phyloP scores from a whole-genome alignment of 2,329 filamentous ascomycete species.

The Phaeophleospora eucalypticola region DNA sequence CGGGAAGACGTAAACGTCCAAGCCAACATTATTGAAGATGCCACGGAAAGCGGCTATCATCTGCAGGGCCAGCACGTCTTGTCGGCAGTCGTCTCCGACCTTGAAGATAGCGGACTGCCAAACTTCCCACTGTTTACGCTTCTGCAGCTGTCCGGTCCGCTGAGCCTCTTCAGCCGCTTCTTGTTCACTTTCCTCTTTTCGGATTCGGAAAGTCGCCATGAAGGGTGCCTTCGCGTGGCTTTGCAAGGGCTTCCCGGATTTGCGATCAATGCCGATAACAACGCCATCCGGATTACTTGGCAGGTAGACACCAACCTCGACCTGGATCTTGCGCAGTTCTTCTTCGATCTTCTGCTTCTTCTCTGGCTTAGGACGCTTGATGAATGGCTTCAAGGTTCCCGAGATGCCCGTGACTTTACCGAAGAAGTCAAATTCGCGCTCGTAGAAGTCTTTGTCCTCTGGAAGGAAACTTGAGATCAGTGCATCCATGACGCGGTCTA shows the following conservation, averaged over 20 bases:
- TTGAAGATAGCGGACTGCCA: constrained; percentile 99
- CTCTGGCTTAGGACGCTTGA: constrained; percentile 87
- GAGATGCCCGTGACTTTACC: constrained; percentile 94
- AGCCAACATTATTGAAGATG: constrained; percentile 90
- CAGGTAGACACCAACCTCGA: constrained; percentile 94
- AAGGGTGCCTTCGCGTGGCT: constrained; percentile 98
- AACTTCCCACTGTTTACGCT: constrained; percentile 67
- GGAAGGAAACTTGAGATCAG: constrained; percentile 77
- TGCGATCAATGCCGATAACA: constrained; percentile 95
- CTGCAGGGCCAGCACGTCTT: constrained; percentile 92
- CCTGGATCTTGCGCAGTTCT: constrained; percentile 92
- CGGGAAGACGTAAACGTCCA: constrained; percentile 95
- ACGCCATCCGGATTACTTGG: constrained; percentile 96
- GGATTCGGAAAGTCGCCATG: constrained; percentile 98
- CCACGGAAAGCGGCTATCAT: constrained; percentile 97
- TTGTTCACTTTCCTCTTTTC: constrained; percentile 65
- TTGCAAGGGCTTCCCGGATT: constrained; percentile 94
- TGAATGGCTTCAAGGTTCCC: constrained; percentile 88
- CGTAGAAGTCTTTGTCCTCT: constrained; percentile 79
- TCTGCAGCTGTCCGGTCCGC: constrained; percentile 28
- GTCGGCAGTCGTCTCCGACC: constrained; percentile 95
- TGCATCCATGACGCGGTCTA: constrained; percentile 83
- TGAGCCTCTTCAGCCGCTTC: constrained; percentile 34
- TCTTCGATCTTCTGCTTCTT: constrained; percentile 99
- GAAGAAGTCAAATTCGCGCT: constrained; percentile 96